A percentile compares a stretch with the other conserved stretches of the same genome.
Evolutionary conservation across 75 land plant species (phyloP).

Genomic region (Sequoiadendron giganteum): DNA sequence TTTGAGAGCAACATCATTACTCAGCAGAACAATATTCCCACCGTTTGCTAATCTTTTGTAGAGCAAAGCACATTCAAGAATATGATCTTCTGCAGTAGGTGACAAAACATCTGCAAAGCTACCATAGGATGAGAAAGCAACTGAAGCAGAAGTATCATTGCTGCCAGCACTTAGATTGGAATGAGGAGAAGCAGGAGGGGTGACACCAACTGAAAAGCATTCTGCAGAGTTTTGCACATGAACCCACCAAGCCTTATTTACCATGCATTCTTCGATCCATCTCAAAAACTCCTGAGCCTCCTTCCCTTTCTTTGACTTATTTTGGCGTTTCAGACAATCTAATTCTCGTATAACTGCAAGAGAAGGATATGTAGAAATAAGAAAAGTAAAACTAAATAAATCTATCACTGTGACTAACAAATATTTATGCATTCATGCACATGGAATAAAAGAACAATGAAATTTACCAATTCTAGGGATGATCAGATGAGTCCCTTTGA

Average conservation of each 20-base stretch:
- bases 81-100: conserved; percentile 84
- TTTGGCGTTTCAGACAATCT: conserved; percentile 55
- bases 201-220: conserved; percentile 40
- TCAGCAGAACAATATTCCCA: conserved; percentile 66
- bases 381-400: not conserved
- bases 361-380: not conserved
- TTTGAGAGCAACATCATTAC: conserved; percentile 69
- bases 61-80: conserved; percentile 79
- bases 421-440: not conserved
- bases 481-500: conserved; percentile 69
- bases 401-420: not conserved
- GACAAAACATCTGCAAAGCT: conserved; percentile 49
- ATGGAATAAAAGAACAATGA: not conserved
- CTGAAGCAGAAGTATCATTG: not conserved
- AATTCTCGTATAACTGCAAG: conserved; percentile 75
- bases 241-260: conserved; percentile 74
- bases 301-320: conserved; percentile 29
- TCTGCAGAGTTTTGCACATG: conserved; percentile 79
- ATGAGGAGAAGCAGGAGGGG: conserved; percentile 79
- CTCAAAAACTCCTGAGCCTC: conserved; percentile 39
- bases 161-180: conserved; percentile 23
- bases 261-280: conserved; percentile 94
- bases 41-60: conserved; percentile 40
- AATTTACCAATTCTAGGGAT: conserved; percentile 75
- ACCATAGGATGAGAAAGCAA: conserved; percentile 29